Conservation (phyloP, 1,284 basidiomycete genomes). For the Xanthoconium separans region DNA sequence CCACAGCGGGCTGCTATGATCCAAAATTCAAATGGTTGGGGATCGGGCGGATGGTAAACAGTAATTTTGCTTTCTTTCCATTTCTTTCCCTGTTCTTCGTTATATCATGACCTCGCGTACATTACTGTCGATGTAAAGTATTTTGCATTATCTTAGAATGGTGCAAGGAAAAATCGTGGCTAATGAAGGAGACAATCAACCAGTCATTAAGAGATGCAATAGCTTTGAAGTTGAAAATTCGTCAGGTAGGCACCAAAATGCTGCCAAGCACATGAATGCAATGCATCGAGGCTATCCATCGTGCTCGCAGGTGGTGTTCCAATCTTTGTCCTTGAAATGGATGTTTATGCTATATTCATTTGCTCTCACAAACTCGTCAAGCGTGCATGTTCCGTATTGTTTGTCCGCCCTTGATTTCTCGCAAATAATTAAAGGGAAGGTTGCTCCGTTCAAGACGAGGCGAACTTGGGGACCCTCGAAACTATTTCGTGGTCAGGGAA, state of each 20-base stretch:
- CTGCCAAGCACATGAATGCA: not conserved
- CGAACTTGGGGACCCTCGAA: slow-evolving; percentile 40
- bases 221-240: not conserved
- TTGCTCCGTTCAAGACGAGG: slow-evolving; percentile 43
- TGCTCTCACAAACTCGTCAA: slow-evolving; percentile 37
- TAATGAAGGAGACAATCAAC: not conserved
- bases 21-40: slow-evolving; percentile 43
- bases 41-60: slow-evolving; percentile 33
- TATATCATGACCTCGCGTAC: slow-evolving; percentile 14
- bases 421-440: slow-evolving; percentile 40
- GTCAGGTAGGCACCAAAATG: not conserved
- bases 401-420: slow-evolving; percentile 25
- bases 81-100: slow-evolving; percentile 11
- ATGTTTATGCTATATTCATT: slow-evolving; percentile 31
- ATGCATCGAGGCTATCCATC: not conserved
- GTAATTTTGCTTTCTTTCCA: slow-evolving; percentile 16
- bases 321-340: slow-evolving; percentile 34
- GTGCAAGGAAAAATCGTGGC: slow-evolving; percentile 8
- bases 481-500: not conserved
- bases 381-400: slow-evolving; percentile 41
- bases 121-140: slow-evolving; percentile 29
- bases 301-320: slow-evolving; percentile 40
- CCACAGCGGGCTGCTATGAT: slow-evolving; percentile 63
- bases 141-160: slow-evolving; percentile 24
- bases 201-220: not conserved